Evolutionary conservation across 352 stramenopile genomes (phyloP).

Genomic region (Phytophthora cajani): DNA sequence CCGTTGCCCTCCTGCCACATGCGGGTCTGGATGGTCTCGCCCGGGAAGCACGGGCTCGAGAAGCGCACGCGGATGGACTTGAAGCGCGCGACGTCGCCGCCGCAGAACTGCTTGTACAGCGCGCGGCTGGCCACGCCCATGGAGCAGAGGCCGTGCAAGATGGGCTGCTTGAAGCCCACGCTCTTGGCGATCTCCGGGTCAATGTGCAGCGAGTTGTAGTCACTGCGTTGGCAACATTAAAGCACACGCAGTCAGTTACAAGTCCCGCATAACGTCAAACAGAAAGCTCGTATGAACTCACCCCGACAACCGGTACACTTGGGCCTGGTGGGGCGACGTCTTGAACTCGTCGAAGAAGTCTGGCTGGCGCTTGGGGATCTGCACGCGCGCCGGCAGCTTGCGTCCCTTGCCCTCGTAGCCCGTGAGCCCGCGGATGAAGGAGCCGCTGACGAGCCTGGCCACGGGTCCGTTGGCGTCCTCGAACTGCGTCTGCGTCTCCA

Average conservation of each 20-base stretch:
- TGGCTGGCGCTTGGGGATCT: constrained; percentile 75
- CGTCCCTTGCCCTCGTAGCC: constrained; percentile 76
- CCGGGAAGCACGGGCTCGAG: constrained; percentile 85
- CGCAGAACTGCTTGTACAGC: constrained; percentile 84
- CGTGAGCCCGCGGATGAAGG: constrained; percentile 83
- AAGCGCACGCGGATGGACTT: constrained; percentile 91
- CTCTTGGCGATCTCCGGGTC: constrained; percentile 84
- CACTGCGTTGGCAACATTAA: constrained; percentile 41
- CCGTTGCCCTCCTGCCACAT: constrained; percentile 72
- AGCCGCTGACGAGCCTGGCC: constrained; percentile 77
- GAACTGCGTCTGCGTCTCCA: constrained; percentile 87
- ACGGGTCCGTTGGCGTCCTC: constrained; percentile 70
- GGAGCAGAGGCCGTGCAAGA: constrained; percentile 95
- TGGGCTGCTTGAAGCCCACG: constrained; percentile 83
- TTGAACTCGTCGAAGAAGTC: constrained; percentile 72
- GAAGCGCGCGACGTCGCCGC: constrained; percentile 70
- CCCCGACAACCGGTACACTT: constrained; percentile 95
- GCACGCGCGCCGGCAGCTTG: constrained; percentile 69
- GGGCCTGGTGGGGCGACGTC: constrained; percentile 76
- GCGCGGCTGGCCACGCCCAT: constrained; percentile 87
- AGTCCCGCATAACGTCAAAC: not conserved
- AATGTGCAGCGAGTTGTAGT: constrained; percentile 96
- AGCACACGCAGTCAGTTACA: constrained; percentile 1
- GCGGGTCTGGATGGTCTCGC: constrained; percentile 85
- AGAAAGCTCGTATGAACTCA: constrained; percentile 23